A percentile compares a stretch with the other conserved stretches of the same genome.
These are phyloP conservation scores for Hygrophoropsis aurantiaca DNA, from an alignment of 768 basidiomycete species.

Conservation along the genomic window DNA sequence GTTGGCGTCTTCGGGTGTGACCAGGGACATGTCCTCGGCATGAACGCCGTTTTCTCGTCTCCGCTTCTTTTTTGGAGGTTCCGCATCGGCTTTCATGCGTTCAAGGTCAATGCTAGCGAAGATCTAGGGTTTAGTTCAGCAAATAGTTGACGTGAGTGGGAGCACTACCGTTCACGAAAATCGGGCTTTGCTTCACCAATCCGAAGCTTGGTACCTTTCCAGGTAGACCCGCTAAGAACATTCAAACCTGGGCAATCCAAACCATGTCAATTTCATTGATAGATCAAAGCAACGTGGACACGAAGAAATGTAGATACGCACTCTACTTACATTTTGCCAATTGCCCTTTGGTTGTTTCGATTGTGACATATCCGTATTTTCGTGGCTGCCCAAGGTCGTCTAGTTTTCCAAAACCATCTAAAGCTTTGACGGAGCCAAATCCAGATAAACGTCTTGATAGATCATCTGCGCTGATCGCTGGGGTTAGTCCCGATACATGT, in stretches of 20 bases:
- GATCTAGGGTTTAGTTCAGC: no score
- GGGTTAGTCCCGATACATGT: slow-evolving; percentile 75
- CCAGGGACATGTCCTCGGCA: slow-evolving; percentile 62
- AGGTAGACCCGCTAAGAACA: slow-evolving; percentile 74
- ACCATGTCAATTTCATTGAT: neutral
- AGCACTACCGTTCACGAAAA: slow-evolving; percentile 55
- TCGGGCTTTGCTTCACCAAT: slow-evolving; percentile 84
- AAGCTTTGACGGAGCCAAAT: slow-evolving; percentile 66
- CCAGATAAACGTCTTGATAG: slow-evolving; percentile 55
- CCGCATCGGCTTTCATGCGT: slow-evolving; percentile 24
- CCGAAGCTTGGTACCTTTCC: slow-evolving; percentile 85
- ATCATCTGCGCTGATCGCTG: slow-evolving; percentile 56
- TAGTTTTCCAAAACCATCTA: slow-evolving; percentile 67
- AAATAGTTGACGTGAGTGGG: neutral
- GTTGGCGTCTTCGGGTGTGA: slow-evolving; percentile 56
- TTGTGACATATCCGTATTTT: slow-evolving; percentile 73
- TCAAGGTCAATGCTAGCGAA: slow-evolving; percentile 34
- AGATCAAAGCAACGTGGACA: neutral
- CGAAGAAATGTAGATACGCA: neutral
- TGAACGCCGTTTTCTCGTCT: slow-evolving; percentile 39
- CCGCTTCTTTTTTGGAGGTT: slow-evolving; percentile 46
- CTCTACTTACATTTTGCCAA: slow-evolving; percentile 60
- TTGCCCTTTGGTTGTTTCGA: slow-evolving; percentile 60
- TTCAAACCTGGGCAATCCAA: slow-evolving; percentile 55
- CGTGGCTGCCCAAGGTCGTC: slow-evolving; percentile 67